Base-by-base conservation (phyloP, 2,329 filamentous ascomycete species). In the Metarhizium anisopliae region DNA sequence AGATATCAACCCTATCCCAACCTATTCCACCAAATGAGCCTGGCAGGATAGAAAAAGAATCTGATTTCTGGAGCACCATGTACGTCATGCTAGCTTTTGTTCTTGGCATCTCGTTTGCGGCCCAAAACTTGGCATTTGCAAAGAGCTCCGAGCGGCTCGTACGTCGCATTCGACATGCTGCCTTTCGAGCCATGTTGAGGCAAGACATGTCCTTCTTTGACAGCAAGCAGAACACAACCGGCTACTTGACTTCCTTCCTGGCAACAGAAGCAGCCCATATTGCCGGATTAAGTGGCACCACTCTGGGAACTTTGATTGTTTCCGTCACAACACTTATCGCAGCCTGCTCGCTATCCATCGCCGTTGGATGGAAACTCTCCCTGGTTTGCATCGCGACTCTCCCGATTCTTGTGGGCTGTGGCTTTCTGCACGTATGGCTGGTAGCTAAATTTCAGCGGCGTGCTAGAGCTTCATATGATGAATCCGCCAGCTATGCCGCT, bases 231-330 rank as follows among this genome's bases (percentile, higher is more conserved):
- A 70, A 71, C 58, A 64, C 63, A 10, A 63, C 66, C 1, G 72
- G 71, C 0, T 63, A 71, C 2, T 58, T 74, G 11, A 64, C 64
- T 2, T 65, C 66, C 20, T 64, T 64, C 3, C 56, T 72, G 1
- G 66, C 67, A 1, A 63, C 65, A 0, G 56, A 69, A 3, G 66
- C 72, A 1, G 68, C 75, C 38, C 75, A 72, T 0, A 68, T 79
- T 2, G 66, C 74, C 11, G 77, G 78, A 38, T 66, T 80, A 3
- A 68, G 78, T 50, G 71, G 72, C 2, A 64, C 71, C 47, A 80
- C 72, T 50, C 61, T 78, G 7, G 67, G 65, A 2, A 57, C 77
- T 6, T 70, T 79, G 13, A 50, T 77, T 1, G 68, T 75, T 20
- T 63, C 70, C 6, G n/a, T 74, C 2, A 56, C 76, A 43, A 77